Evolutionary conservation across 345 rosid genomes (phyloP).

Genomic region (Sonneratia alba): DNA sequence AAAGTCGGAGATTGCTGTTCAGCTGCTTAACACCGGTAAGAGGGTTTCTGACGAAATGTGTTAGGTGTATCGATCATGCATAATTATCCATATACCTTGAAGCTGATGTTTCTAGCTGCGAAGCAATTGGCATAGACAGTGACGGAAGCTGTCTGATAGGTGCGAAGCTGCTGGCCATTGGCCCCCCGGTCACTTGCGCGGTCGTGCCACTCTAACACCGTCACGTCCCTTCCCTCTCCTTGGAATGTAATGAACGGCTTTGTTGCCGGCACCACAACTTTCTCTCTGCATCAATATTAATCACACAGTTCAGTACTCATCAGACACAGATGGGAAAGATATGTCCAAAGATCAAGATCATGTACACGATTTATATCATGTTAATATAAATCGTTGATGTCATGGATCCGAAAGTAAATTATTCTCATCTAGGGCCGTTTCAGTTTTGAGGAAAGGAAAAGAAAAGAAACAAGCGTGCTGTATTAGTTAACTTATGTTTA

Average conservation of each 20-base stretch:
- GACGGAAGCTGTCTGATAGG: slow-evolving; percentile 91
- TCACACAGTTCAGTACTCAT: background rate
- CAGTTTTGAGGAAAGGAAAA: background rate
- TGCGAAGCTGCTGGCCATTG: slow-evolving; percentile 77
- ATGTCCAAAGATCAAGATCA: too few relatives aligned
- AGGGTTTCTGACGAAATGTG: background rate
- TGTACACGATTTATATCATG: too few relatives aligned
- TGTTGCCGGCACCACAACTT: slow-evolving; percentile 73
- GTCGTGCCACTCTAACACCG: slow-evolving; percentile 94
- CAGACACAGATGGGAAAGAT: too few relatives aligned
- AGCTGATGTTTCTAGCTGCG: slow-evolving; percentile 85
- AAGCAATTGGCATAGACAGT: slow-evolving; percentile 70
- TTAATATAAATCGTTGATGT: too few relatives aligned
- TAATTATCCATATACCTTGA: slow-evolving; percentile 39
- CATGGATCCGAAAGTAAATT: too few relatives aligned
- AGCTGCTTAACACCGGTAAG: background rate
- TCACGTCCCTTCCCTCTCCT: slow-evolving; percentile 76
- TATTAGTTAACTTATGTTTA: too few relatives aligned
- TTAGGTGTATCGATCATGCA: too few relatives aligned
- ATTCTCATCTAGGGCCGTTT: too few relatives aligned
- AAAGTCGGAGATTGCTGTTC: background rate
- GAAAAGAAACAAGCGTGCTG: too few relatives aligned
- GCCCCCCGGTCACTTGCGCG: slow-evolving; percentile 80
- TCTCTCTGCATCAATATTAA: slow-evolving; percentile 39
- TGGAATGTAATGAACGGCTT: slow-evolving; percentile 82